Percentiles rank a stretch among this genome's conserved stretches.
Evolutionary conservation across 2,329 filamentous ascomycete species (phyloP).

Genomic region (Pyricularia pennisetigena): DNA sequence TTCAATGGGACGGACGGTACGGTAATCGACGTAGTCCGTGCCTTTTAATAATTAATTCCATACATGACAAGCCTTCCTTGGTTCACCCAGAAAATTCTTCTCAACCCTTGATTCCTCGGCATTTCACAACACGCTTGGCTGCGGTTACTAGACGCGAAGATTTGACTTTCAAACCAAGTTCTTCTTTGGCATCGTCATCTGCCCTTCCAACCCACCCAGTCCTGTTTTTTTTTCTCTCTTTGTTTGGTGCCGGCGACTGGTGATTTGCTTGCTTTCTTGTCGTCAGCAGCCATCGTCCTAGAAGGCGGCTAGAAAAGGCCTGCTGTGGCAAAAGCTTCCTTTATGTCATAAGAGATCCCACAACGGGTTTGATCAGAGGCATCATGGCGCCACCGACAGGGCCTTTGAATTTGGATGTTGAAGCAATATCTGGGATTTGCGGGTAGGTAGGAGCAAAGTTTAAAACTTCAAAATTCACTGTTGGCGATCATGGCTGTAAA

Average conservation of each 20-base stretch:
- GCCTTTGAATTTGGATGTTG: conserved; percentile 67
- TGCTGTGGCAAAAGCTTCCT: background rate
- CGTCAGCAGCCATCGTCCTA: background rate
- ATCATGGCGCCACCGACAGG: conserved; percentile 44
- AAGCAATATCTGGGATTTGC: conserved; percentile 86
- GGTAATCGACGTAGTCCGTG: background rate
- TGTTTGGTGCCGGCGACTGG: background rate
- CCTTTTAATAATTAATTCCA: background rate
- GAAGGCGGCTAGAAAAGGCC: background rate
- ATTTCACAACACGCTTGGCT: background rate
- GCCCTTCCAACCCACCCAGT: background rate
- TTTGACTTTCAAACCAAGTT: background rate
- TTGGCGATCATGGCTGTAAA: background rate
- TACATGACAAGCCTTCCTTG: background rate
- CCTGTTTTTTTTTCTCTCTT: too few relatives aligned
- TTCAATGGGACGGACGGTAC: background rate
- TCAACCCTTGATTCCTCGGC: background rate
- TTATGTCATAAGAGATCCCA: background rate
- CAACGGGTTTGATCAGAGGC: background rate
- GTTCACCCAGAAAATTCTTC: background rate
- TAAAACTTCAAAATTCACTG: background rate
- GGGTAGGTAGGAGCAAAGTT: conserved; percentile 44
- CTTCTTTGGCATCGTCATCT: background rate
- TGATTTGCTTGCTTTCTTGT: background rate
- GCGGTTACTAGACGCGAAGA: background rate